These are phyloP conservation scores for Neoboletus subvelutipes DNA, from an alignment of 768 basidiomycete species.

Conservation along the genomic window DNA sequence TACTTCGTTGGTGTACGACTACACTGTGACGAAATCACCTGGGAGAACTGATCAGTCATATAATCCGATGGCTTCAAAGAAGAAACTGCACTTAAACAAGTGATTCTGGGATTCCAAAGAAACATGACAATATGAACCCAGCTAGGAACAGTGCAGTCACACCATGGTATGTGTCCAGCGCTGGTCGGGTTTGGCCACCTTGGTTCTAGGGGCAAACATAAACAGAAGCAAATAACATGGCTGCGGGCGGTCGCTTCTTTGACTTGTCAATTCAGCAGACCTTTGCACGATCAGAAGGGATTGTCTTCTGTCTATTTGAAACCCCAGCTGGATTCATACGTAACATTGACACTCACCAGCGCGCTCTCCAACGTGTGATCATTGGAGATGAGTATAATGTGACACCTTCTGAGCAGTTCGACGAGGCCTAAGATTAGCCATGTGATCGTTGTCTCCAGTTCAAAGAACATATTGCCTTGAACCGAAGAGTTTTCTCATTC, in stretches of 20 bases:
- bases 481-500: no score
- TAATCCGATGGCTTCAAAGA: neutral
- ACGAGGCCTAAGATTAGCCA: neutral
- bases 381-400: neutral
- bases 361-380: no score
- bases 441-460: neutral
- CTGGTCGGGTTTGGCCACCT: conserved; percentile 10
- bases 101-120: neutral
- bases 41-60: neutral
- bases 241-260: no score
- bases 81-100: conserved; percentile 7
- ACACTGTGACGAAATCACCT: neutral
- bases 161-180: neutral
- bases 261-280: no score
- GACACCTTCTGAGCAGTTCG: neutral
- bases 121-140: neutral
- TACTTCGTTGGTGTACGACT: neutral
- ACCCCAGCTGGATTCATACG: neutral
- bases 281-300: no score
- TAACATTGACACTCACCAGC: no score
- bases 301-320: no score
- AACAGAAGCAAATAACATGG: conserved; percentile 14
- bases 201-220: conserved; percentile 2
- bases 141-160: neutral
- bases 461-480: no score